Evolutionary conservation across 495 filamentous ascomycete species (phyloP), one percentile per base, ranked within the genome.

Genomic region (Podospora australis): DNA sequence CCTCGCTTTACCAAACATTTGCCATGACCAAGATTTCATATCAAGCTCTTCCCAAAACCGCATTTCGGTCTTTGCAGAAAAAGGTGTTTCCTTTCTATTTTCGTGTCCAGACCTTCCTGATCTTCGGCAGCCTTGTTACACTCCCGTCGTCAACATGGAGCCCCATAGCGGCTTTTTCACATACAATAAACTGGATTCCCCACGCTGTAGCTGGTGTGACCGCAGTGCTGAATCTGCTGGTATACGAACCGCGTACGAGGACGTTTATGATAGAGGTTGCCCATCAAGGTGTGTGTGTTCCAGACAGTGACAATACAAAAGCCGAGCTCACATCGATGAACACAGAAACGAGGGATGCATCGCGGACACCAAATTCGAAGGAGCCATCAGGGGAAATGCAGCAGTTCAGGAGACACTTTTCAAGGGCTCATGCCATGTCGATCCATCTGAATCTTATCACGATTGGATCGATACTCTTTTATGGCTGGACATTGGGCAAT

Each of bases 1-100:
- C 70, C 11, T 56, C 70, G 43, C 60, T 81, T 2, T 81, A 71
- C 57, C 53, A 80, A 58, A 71, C 62, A 57, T 79, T 80, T 39
- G 46, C 78, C 47, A 70, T 77, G 54, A 77, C 73, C 4, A 79
- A 78, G 38, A 50, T 80, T 8, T 69, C 63, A 54, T 76, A 61
- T 56, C 48, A 58, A 30, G 57, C 63, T 2, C 66, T 80, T 5
- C 73, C 78, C 0, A 61, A 65, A 39, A 64, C 68, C 2, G 63
- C 71, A 2, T 82, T 80, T 56, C 70, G 70, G 17, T 57, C 61
- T 0, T 60, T 80, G 1, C 73, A 79, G 39, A 77, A 75, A 46
- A 69, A 65, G 13, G 39, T 80, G 6, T 81, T 81, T 48, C 78
- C 77, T 0, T 50, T 73, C 25, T 79, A 81, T 55, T 81, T 81